Base-by-base conservation (phyloP, 2,329 filamentous ascomycete species). In the Aspergillus sergii region DNA sequence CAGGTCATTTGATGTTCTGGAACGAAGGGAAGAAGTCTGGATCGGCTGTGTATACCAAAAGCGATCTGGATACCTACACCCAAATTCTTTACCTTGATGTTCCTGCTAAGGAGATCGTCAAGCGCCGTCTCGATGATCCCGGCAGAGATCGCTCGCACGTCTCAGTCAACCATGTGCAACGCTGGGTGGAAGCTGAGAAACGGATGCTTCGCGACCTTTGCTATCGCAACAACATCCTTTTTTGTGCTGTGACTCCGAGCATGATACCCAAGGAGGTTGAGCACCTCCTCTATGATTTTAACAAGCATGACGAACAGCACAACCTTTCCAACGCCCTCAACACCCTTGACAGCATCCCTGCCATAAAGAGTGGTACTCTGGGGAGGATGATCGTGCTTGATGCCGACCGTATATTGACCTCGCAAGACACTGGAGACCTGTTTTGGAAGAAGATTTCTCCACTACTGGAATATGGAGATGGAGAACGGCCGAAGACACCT, bases 1-100 rank as follows among this genome's bases (percentile, higher is more conserved):
- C 83, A 5, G 86, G 85, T 0, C 85, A 89, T 69, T 83, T 79
- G 69, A 84, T 83, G 76, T 84, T 89, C 66, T 88, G 84, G 84
- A 4, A 64, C 0, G 78, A 83, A 30, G 60, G 51, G 7, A 51
- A 71, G 28, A 41, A 61, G 5, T 23, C 12, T n/a, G 73, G 71
- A 0, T 19, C 64, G 7, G 79, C 32, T 14, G 32, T 85, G 0
- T 79, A 73, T 57, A 88, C 84, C 0, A 12, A 72, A 2, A 74
- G 68, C 9, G 86, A 89, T 61, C 56, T 82, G 4, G 50, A 76
- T 0, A 78, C 72, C 0, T 89, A 81, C 69, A 87, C 85, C 0
- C 86, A 89, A 66, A 85, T 90, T 16, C 50, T 90, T 14, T 89
- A 89, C 67, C 68, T 89, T 32, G 73, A 85, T 50, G 68, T 80